Base-by-base conservation (phyloP, 345 rosid species). In the Mallotus nudiflorus region DNA sequence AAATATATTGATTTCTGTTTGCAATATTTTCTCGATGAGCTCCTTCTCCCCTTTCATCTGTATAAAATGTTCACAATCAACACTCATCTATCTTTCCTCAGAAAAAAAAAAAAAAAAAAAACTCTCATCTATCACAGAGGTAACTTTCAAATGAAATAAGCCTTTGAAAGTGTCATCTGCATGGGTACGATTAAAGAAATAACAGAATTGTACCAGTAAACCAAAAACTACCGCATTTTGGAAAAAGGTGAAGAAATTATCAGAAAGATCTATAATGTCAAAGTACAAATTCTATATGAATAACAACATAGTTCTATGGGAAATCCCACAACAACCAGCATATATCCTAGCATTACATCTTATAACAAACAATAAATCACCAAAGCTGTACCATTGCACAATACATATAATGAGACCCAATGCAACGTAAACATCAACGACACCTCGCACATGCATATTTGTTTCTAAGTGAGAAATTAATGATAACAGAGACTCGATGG, bases 41-140 rank as follows among this genome's bases (percentile, higher is more conserved):
- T 90, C 97, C 82, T 79, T 89, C 77, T 94, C 97, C 62, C 98
- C 98, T 86, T 91, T 94, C 98, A 94, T 94, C 98, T 94, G 86
- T n/a, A 71, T 13, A 50, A 42, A 9, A 53, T 8, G 22, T 13
- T 63, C 65, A 48, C 68, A 42, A 45, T 53, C 13, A 60, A n/a
- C n/a, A n/a, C n/a, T n/a, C n/a, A n/a, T n/a, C n/a, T n/a, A n/a
- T n/a, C n/a, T n/a, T n/a, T n/a, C n/a, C n/a, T n/a, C n/a, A n/a
- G n/a, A n/a, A n/a, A n/a, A n/a, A n/a, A n/a, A n/a, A n/a, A n/a
- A n/a, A n/a, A n/a, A n/a, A n/a, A n/a, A n/a, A n/a, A n/a, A n/a
- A n/a, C 18, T 24, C n/a, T 75, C 28, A 46, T 19, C 52, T 53
- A 65, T 39, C 70, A 55, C 13, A 58, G 49, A 48, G 27, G 10